Conservation (phyloP, 1,284 basidiomycete genomes). For the Puccinia triticina region DNA sequence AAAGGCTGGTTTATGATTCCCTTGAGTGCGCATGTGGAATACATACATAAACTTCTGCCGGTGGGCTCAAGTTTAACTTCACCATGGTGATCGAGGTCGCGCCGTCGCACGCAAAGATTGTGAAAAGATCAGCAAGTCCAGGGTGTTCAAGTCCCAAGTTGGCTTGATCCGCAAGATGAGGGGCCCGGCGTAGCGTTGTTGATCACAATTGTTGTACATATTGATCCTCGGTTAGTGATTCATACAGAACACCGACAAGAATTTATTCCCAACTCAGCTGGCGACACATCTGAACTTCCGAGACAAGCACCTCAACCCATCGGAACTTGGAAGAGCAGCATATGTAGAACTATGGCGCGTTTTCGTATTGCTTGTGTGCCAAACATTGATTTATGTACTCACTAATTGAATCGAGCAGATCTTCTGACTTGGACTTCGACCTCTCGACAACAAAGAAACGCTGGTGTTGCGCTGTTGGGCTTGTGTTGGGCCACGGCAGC, state of each 20-base stretch:
- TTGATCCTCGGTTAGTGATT: neutral
- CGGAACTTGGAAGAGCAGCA: neutral
- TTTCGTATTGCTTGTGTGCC: neutral
- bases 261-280: neutral
- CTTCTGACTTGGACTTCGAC: neutral
- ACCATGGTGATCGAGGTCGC: neutral
- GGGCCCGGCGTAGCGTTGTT: neutral
- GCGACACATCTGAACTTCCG: neutral
- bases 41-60: too few species aligned
- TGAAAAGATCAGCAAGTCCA: neutral
- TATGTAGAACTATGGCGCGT: neutral
- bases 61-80: neutral
- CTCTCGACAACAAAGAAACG: neutral
- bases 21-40: too few species aligned
- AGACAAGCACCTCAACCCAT: neutral
- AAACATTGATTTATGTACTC: neutral
- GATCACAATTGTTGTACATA: neutral
- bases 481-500: neutral
- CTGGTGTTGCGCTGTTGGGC: neutral
- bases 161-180: neutral
- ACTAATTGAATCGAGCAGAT: constrained; percentile 5
- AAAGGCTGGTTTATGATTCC: too few species aligned
- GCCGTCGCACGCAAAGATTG: neutral
- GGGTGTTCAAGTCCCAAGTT: too few species aligned
- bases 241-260: neutral